Base-by-base conservation (phyloP, 75 land plant genomes). In the Pinus albicaulis region DNA sequence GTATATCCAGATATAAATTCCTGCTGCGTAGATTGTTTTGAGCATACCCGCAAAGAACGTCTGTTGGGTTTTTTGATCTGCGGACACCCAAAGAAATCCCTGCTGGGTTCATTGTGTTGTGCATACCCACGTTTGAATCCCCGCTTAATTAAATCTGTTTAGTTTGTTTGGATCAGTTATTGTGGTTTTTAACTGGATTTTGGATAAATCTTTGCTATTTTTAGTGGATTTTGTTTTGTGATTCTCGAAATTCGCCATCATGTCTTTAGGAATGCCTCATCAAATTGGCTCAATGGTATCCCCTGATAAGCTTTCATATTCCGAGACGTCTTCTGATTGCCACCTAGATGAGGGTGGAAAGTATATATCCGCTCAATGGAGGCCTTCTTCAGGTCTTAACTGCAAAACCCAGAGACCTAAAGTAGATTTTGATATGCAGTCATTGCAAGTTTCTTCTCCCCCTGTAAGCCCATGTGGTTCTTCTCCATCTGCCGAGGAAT, bases 221-320 rank as follows among this genome's bases (percentile, higher is more conserved):
- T 44, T 44, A 8, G 52, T 44, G 8, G 52, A 44, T 44, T 44
- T 66, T 38, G 6, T 16, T 38, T 28, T 24, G 66, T 66, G 2
- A 10, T 3, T 44, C 6, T 38, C 0, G 41, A 38, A 38, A 38
- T 38, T 38, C 0, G 5, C 41, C 3, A 38, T 38, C 41, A 66
- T 17, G 25, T 28, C 17, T 13, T 81, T 81, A 83, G 86, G 83
- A 24, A 63, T 87, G 74, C 79, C 84, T 22, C 87, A 84, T 25
- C 90, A 88, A 76, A 77, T 88, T 41, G 82, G 84, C 12, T 57
- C 84, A 0, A 31, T 85, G 24, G 84, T 24, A 70, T 80, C 62
- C 2, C 0, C 41, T 36, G 70, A 24, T 3, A 28, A 38, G 41
- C 41, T 38, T 38, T 38, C 31, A 24, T 57, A 13, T 24, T 12